phyloP scores from a whole-genome alignment of 108 stramenopile species.

The Pseudonitzschia delicatissima region DNA sequence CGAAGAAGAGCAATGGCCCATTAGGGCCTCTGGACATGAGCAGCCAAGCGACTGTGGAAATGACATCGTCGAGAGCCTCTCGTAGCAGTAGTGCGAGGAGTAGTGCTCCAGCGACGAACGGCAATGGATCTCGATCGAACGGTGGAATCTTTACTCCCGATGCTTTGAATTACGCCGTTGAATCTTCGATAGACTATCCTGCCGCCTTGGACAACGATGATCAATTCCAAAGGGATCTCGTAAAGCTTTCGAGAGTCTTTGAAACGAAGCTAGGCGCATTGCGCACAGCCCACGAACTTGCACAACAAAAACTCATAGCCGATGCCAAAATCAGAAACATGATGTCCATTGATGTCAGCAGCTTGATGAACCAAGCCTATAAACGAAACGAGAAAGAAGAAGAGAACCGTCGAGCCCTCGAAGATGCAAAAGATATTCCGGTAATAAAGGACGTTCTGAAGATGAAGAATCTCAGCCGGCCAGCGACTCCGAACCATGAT shows the following conservation, averaged over 20 bases:
- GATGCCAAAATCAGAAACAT: conserved; percentile 70
- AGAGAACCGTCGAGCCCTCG: conserved; percentile 31
- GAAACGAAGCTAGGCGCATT: conserved; percentile 64
- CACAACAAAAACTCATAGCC: conserved; percentile 78
- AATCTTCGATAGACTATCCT: conserved; percentile 48
- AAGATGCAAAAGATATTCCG: conserved; percentile 32
- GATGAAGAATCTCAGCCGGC: not conserved
- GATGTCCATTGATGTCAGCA: conserved; percentile 67
- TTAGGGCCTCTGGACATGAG: conserved; percentile 31
- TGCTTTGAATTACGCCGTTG: conserved; percentile 34
- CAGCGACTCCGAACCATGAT: not conserved
- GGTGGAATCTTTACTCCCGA: conserved; percentile 36
- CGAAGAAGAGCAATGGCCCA: not conserved
- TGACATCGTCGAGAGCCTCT: conserved; percentile 9
- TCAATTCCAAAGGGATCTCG: conserved; percentile 60
- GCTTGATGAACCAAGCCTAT: conserved; percentile 76
- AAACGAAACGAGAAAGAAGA: conserved; percentile 44
- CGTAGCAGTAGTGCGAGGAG: too few species aligned
- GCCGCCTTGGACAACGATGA: conserved; percentile 60
- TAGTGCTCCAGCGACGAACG: too few species aligned
- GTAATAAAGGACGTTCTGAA: conserved; percentile 24
- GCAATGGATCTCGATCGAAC: not conserved
- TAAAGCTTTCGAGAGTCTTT: conserved; percentile 64
- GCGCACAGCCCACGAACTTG: conserved; percentile 72
- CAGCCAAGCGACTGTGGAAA: conserved; percentile 25